These are phyloP conservation scores for Neohortaea acidophila DNA, from an alignment of 495 filamentous ascomycete species.

Conservation along the genomic window DNA sequence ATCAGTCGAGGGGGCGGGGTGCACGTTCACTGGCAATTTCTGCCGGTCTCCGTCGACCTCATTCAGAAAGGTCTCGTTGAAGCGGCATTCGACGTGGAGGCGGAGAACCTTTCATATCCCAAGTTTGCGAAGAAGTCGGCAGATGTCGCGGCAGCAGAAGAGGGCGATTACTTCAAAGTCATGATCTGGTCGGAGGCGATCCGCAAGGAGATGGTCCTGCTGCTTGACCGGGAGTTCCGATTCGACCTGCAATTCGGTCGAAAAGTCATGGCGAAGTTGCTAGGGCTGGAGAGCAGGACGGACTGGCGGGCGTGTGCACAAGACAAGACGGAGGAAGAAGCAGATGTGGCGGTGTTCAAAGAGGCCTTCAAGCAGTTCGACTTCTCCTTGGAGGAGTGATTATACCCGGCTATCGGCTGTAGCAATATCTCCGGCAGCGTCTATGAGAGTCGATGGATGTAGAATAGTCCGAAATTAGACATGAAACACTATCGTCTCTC, in stretches of 20 bases:
- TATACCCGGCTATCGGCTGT: background rate
- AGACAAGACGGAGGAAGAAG: slow-evolving; percentile 56
- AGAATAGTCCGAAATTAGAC: too few relatives aligned
- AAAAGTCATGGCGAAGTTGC: slow-evolving; percentile 71
- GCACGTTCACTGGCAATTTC: slow-evolving; percentile 88
- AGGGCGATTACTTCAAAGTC: slow-evolving; percentile 68
- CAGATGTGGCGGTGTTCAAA: slow-evolving; percentile 69
- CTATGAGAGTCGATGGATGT: too few relatives aligned
- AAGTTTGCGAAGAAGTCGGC: slow-evolving; percentile 22
- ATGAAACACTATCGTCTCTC: too few relatives aligned
- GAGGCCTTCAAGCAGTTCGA: slow-evolving; percentile 75
- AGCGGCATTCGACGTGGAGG: slow-evolving; percentile 69
- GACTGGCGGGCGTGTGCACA: slow-evolving; percentile 76
- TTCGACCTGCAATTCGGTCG: slow-evolving; percentile 57
- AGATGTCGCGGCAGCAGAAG: slow-evolving; percentile 27
- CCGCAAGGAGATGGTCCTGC: slow-evolving; percentile 35
- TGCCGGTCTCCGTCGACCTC: slow-evolving; percentile 54
- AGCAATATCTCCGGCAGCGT: too few relatives aligned
- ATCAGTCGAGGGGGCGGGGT: slow-evolving; percentile 62
- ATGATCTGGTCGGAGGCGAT: slow-evolving; percentile 51
- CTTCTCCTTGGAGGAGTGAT: slow-evolving; percentile 41
- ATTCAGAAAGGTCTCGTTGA: slow-evolving; percentile 56
- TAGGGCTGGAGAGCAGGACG: slow-evolving; percentile 55
- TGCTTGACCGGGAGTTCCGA: slow-evolving; percentile 35
- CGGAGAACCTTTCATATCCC: slow-evolving; percentile 60